phyloP scores from a whole-genome alignment of 1,284 basidiomycete species.

The Cutaneotrichosporon cyanovorans region DNA sequence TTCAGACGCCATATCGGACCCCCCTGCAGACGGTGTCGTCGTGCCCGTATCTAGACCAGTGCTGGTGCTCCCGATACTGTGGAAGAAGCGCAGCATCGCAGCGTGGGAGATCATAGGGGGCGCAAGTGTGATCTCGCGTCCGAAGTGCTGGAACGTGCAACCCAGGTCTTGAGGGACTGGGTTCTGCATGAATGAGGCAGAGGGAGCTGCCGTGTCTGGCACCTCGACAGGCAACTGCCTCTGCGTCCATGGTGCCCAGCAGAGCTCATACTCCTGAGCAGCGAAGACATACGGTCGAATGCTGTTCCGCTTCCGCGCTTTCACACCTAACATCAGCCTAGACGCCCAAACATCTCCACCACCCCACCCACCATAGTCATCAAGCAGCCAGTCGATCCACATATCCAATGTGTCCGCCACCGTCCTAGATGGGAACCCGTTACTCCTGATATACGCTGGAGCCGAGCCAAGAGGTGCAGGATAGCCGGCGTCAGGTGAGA shows the following conservation, averaged over 20 bases:
- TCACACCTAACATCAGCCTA: no score
- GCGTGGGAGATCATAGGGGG: conserved; percentile 44
- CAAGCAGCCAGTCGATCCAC: conserved; percentile 48
- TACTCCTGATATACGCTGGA: not conserved
- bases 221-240: conserved; percentile 33
- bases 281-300: conserved; percentile 48
- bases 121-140: conserved; percentile 25
- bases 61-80: not conserved
- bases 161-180: conserved; percentile 7
- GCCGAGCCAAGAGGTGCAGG: no score
- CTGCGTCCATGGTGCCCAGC: conserved; percentile 50
- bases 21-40: not conserved
- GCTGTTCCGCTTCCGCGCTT: no score
- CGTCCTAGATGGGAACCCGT: conserved; percentile 43
- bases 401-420: conserved; percentile 44
- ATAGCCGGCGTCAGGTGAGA: no score
- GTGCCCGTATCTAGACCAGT: not conserved
- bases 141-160: conserved; percentile 42
- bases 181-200: not conserved
- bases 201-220: no score
- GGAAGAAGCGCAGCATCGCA: conserved; percentile 44
- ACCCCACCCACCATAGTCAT: conserved; percentile 32
- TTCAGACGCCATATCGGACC: not conserved
- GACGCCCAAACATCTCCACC: no score
- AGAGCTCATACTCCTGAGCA: conserved; percentile 49